A percentile compares a stretch with the other conserved stretches of the same genome.
These are phyloP conservation scores for Tetrahymena malaccensis DNA, from an alignment of 73 alveolate genomes.

Conservation along the genomic window DNA sequence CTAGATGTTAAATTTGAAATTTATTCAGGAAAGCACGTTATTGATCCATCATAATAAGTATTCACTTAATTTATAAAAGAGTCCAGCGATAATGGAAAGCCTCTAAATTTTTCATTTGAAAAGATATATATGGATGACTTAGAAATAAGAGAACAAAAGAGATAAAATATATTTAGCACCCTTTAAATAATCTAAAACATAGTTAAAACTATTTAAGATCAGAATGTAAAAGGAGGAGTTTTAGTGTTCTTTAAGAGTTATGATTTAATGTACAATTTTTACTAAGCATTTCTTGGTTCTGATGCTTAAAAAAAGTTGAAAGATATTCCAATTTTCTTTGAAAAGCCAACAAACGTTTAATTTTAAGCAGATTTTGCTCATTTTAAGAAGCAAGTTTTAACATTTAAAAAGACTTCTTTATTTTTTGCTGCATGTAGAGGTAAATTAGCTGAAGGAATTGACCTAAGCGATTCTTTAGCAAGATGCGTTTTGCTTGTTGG, in stretches of 20 bases:
- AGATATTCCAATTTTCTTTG: not conserved
- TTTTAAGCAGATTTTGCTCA: not conserved
- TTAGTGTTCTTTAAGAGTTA: not conserved
- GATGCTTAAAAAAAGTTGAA: not conserved
- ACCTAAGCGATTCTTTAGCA: slow-evolving; percentile 86
- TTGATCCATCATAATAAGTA: not conserved
- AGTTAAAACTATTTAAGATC: not conserved
- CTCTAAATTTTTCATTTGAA: not conserved
- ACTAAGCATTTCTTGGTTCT: not conserved
- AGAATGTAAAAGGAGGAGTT: not conserved
- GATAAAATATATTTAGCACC: not conserved
- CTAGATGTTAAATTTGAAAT: not conserved
- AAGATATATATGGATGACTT: not conserved
- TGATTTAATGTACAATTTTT: not conserved
- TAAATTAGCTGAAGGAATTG: slow-evolving; percentile 88
- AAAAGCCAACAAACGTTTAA: not conserved
- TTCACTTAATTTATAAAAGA: not conserved
- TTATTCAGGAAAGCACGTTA: not conserved
- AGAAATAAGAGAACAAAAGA: not conserved
- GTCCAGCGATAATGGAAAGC: not conserved
- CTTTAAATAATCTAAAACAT: not conserved
- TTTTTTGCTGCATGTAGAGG: slow-evolving; percentile 91
- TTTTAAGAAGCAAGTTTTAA: not conserved
- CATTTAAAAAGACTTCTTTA: slow-evolving; percentile 70
- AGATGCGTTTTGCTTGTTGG: slow-evolving; percentile 89